Evolutionary conservation across 2,329 filamentous ascomycete species (phyloP).

Genomic region (Arthrobotrys musiformis): DNA sequence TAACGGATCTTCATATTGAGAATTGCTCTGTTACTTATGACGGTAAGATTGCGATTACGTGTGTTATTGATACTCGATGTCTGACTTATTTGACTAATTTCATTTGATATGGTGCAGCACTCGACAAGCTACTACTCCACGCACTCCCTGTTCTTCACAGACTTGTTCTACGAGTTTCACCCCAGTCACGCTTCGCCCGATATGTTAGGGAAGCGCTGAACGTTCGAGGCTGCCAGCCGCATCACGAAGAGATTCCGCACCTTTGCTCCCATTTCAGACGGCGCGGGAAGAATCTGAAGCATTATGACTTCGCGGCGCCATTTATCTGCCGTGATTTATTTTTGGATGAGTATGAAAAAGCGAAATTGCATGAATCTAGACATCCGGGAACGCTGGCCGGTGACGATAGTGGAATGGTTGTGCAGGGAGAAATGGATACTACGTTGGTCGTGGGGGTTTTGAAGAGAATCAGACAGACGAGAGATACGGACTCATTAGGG

Average conservation of each 20-base stretch:
- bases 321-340: slow-evolving; percentile 58
- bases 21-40: slow-evolving; percentile 55
- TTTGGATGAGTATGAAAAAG: slow-evolving; percentile 55
- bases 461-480: slow-evolving; percentile 45
- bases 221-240: slow-evolving; percentile 43
- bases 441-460: slow-evolving; percentile 54
- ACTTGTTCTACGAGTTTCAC: slow-evolving; percentile 55
- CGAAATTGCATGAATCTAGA: slow-evolving; percentile 56
- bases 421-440: slow-evolving; percentile 50
- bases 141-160: slow-evolving; percentile 56
- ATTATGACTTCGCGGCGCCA: slow-evolving; percentile 56
- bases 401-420: slow-evolving; percentile 37
- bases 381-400: slow-evolving; percentile 55
- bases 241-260: slow-evolving; percentile 52
- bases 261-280: slow-evolving; percentile 57
- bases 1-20: slow-evolving; percentile 57
- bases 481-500: slow-evolving; percentile 29
- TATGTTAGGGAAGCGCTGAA: slow-evolving; percentile 54
- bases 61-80: not conserved
- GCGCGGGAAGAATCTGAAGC: slow-evolving; percentile 57
- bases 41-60: slow-evolving; percentile 28
- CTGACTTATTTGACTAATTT: not conserved
- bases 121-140: slow-evolving; percentile 51
- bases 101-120: not conserved
- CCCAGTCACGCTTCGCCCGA: slow-evolving; percentile 55